Evolutionary conservation across 768 basidiomycete genomes (phyloP).

Genomic region (Hygrophoropsis aurantiaca): DNA sequence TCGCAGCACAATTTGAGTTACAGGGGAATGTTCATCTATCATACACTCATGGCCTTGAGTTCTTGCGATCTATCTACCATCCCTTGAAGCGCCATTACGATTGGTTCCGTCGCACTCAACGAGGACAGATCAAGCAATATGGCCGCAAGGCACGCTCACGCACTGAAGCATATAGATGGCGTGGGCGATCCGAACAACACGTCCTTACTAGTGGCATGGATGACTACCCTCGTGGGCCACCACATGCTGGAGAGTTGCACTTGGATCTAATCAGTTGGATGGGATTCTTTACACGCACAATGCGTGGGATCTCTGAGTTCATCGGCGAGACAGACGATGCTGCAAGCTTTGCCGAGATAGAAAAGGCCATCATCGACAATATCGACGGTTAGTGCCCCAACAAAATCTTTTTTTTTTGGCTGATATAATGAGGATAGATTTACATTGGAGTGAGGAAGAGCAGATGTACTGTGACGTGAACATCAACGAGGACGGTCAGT

Average conservation of each 20-base stretch:
- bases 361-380: slow-evolving; percentile 79
- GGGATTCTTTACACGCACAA: slow-evolving; percentile 92
- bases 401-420: slow-evolving; percentile 6
- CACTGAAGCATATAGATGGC: slow-evolving; percentile 92
- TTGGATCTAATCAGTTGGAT: slow-evolving; percentile 95
- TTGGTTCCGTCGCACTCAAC: slow-evolving; percentile 94
- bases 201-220: slow-evolving; percentile 95
- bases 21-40: slow-evolving; percentile 51
- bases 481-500: slow-evolving; percentile 78
- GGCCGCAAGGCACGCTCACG: slow-evolving; percentile 80
- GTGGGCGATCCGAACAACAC: slow-evolving; percentile 82
- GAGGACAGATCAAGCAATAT: slow-evolving; percentile 92
- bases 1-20: slow-evolving; percentile 32
- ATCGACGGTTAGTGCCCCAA: slow-evolving; percentile 64
- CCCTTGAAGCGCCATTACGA: slow-evolving; percentile 90
- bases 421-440: slow-evolving; percentile 46
- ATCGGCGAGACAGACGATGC: slow-evolving; percentile 85
- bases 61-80: slow-evolving; percentile 77
- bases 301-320: slow-evolving; percentile 87
- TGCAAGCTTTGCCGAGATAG: slow-evolving; percentile 71
- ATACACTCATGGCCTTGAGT: slow-evolving; percentile 61
- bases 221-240: slow-evolving; percentile 89
- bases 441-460: slow-evolving; percentile 89
- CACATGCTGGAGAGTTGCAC: slow-evolving; percentile 90
- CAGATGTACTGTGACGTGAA: slow-evolving; percentile 93